These are phyloP conservation scores for Leptoxyphium fumago DNA, from an alignment of 2,329 filamentous ascomycete genomes.

Conservation along the genomic window DNA sequence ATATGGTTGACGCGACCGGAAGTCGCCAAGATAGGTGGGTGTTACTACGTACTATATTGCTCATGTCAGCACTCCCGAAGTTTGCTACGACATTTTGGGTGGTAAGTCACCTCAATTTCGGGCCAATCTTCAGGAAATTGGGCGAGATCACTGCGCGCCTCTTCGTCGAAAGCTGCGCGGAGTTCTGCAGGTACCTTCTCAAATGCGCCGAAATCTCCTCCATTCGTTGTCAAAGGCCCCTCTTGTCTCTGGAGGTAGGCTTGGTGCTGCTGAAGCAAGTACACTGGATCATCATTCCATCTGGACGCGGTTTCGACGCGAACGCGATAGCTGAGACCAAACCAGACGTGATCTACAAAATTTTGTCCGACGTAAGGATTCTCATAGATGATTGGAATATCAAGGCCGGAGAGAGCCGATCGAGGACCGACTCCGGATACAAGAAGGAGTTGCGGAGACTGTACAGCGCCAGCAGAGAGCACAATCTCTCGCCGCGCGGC, in stretches of 20 bases:
- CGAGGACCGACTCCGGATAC: constrained; percentile 24
- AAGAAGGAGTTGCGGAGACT: constrained; percentile 24
- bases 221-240: constrained; percentile 7
- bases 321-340: background rate
- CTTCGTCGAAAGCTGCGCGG: background rate
- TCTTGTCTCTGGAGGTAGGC: constrained; percentile 1
- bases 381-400: constrained; percentile 13
- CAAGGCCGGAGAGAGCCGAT: constrained; percentile 8
- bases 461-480: constrained; percentile 26
- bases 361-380: constrained; percentile 15
- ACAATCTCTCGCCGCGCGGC: constrained; percentile 34
- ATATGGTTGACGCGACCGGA: background rate
- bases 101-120: too few species aligned
- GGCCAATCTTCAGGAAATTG: constrained; percentile 22
- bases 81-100: too few species aligned
- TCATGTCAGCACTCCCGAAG: too few species aligned
- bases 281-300: background rate
- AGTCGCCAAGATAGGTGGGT: background rate
- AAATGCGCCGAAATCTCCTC: constrained; percentile 9
- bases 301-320: background rate
- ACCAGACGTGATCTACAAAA: constrained; percentile 7
- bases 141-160: background rate
- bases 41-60: too few species aligned
- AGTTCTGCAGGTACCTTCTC: constrained; percentile 10
- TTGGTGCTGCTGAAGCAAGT: background rate